phyloP scores from a whole-genome alignment of 257 asterid genomes.

The Hygrophila difformis region DNA sequence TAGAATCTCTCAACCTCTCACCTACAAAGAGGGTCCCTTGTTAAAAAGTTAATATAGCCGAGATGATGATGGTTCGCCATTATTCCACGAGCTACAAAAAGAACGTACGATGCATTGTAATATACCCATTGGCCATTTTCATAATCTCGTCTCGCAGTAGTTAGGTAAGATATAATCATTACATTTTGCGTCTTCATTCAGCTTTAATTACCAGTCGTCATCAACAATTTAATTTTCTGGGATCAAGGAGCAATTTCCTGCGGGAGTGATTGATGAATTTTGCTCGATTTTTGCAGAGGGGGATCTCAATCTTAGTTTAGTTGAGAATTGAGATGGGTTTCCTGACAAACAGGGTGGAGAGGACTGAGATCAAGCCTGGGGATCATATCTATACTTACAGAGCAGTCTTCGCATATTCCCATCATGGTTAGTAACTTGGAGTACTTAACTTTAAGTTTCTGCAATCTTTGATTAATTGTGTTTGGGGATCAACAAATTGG shows the following conservation, averaged over 20 bases:
- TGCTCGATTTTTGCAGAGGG: background rate
- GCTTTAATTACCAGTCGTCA: too few relatives aligned
- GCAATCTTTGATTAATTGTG: too few relatives aligned
- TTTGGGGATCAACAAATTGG: too few relatives aligned
- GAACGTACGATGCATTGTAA: too few relatives aligned
- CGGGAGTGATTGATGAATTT: conserved; percentile 16
- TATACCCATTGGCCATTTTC: too few relatives aligned
- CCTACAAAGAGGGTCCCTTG: background rate
- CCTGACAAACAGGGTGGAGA: conserved; percentile 67
- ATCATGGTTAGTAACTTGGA: conserved; percentile 43
- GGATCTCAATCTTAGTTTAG: conserved; percentile 13
- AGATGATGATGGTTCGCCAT: too few relatives aligned
- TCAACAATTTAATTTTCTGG: background rate
- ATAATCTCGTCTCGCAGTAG: too few relatives aligned
- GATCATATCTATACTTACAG: conserved; percentile 87
- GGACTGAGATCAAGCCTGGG: conserved; percentile 59
- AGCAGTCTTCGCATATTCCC: conserved; percentile 80
- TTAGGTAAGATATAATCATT: too few relatives aligned
- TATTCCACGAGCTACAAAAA: too few relatives aligned
- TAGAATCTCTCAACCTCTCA: conserved; percentile 19
- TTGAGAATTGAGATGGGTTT: conserved; percentile 48
- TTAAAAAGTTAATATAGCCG: background rate
- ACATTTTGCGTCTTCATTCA: too few relatives aligned
- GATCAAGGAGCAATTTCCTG: conserved; percentile 12
- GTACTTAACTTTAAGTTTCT: background rate